A percentile compares a stretch with the other conserved stretches of the same genome.
These are phyloP conservation scores for Barbatosphaeria neglecta DNA, from an alignment of 495 filamentous ascomycete genomes.

Conservation along the genomic window DNA sequence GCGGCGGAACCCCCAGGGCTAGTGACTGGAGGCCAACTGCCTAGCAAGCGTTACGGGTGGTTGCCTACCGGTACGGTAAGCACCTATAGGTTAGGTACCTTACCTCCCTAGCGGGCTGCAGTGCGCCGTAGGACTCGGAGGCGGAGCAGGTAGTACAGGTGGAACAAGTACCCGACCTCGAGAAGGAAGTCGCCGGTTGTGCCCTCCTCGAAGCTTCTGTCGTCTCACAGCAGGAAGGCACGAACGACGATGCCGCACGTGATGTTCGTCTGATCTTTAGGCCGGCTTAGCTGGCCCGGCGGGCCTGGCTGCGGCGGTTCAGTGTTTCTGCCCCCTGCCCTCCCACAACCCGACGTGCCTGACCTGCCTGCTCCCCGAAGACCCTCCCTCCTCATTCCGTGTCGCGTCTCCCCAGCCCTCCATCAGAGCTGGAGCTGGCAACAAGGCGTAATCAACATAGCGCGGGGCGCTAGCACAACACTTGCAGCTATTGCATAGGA, in stretches of 20 bases:
- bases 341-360: neutral
- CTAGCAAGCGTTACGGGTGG: too few relatives aligned
- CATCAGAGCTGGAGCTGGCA: too few relatives aligned
- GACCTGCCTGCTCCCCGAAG: neutral
- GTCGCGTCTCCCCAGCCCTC: too few relatives aligned
- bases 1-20: neutral
- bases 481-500: neutral
- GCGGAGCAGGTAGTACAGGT: too few relatives aligned
- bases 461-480: neutral
- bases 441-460: neutral
- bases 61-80: too few relatives aligned
- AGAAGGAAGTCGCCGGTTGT: neutral
- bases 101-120: too few relatives aligned
- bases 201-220: too few relatives aligned
- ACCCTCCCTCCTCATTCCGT: neutral
- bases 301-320: neutral
- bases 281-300: neutral
- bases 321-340: neutral
- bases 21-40: neutral
- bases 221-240: neutral
- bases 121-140: too few relatives aligned
- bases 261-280: constrained; percentile 11
- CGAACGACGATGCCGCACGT: constrained; percentile 3
- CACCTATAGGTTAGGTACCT: too few relatives aligned
- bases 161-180: too few relatives aligned